phyloP scores from a whole-genome alignment of 106 monocot species.

The Acanthochlamys bracteata region DNA sequence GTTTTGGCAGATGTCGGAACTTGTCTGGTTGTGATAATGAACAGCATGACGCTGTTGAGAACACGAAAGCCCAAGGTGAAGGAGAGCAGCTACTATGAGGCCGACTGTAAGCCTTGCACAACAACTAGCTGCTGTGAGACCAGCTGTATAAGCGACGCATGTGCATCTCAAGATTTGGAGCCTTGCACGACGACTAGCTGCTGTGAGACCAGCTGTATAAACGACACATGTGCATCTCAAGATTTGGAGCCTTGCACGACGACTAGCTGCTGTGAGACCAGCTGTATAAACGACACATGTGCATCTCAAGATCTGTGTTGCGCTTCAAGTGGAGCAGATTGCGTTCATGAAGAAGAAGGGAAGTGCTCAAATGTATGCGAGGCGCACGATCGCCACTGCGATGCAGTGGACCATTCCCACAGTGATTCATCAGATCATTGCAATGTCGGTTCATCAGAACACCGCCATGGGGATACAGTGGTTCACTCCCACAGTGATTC shows the following conservation, averaged over 20 bases:
- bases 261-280: no score
- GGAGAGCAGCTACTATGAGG: constrained; percentile 21
- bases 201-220: neutral
- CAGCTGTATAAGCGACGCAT: no score
- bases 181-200: no score
- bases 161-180: no score
- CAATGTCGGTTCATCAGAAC: neutral
- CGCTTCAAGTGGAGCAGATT: neutral
- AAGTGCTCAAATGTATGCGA: neutral
- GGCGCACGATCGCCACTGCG: neutral
- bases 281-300: neutral
- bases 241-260: no score
- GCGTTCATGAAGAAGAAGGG: neutral
- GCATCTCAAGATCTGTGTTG: neutral
- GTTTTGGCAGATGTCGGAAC: constrained; percentile 94
- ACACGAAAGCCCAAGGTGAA: constrained; percentile 13
- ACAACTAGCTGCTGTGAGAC: no score
- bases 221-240: neutral
- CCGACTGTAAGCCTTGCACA: no score
- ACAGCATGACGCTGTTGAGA: constrained; percentile 63
- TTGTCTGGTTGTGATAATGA: constrained; percentile 70
- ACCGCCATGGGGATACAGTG: neutral
- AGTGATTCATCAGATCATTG: constrained; percentile 1
- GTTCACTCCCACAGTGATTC: constrained; percentile 6
- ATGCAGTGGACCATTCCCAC: constrained; percentile 9